A percentile compares a stretch with the other conserved stretches of the same genome.
Conservation (phyloP, 352 stramenopile genomes). For the Pythium dissimile region DNA sequence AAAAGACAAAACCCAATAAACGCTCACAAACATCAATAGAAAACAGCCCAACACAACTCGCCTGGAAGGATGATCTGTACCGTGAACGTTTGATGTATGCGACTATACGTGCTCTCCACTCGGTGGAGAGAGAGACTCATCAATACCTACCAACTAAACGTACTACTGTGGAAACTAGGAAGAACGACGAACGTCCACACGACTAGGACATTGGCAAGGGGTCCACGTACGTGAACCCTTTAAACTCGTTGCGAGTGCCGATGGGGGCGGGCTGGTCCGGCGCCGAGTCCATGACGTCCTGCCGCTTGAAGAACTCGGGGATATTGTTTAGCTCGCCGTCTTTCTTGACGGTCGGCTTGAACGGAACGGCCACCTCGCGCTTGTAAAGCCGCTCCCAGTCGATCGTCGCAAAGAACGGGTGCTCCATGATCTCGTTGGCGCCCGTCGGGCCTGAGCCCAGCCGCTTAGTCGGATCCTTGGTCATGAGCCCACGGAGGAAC, state of each 20-base stretch:
- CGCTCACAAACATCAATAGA: too few relatives aligned
- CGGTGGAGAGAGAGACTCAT: neutral
- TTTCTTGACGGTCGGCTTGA: constrained; percentile 63
- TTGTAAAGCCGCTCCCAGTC: constrained; percentile 83
- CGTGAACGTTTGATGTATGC: too few relatives aligned
- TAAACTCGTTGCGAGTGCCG: constrained; percentile 67
- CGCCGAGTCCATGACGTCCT: constrained; percentile 72
- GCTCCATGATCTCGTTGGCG: constrained; percentile 77
- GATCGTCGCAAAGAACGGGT: constrained; percentile 75
- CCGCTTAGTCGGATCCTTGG: constrained; percentile 69
- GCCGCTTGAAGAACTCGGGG: constrained; percentile 78
- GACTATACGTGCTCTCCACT: too few relatives aligned
- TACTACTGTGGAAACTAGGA: too few relatives aligned
- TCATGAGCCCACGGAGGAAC: constrained; percentile 69
- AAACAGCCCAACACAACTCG: too few relatives aligned
- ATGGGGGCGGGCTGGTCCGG: constrained; percentile 46
- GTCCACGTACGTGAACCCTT: constrained; percentile 78
- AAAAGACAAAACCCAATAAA: too few relatives aligned
- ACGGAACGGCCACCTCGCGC: constrained; percentile 60
- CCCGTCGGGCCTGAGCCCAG: constrained; percentile 66
- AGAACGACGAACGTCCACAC: too few relatives aligned
- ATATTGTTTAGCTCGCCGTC: constrained; percentile 74
- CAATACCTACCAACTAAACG: too few relatives aligned
- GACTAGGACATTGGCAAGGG: constrained; percentile 46
- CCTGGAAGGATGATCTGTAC: too few relatives aligned